Conservation (phyloP, 1,139 yeast genomes). For the Sugiyamaella novakii region DNA sequence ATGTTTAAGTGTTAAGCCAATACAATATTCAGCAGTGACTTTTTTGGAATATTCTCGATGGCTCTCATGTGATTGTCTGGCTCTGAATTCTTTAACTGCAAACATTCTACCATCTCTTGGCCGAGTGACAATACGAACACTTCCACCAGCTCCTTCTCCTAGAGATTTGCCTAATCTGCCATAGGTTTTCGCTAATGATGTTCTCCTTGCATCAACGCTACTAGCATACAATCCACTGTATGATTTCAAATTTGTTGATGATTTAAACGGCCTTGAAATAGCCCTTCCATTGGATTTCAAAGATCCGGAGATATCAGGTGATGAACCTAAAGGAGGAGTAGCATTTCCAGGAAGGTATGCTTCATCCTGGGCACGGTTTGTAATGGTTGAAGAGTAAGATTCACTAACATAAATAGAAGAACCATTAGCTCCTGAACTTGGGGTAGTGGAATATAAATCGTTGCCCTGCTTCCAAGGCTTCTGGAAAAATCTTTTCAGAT, state of each 20-base stretch:
- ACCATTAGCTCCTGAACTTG: conserved; percentile 5
- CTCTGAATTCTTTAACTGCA: conserved; percentile 91
- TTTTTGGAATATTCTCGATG: conserved; percentile 89
- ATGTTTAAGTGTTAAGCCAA: conserved; percentile 87
- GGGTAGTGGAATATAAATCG: conserved; percentile 10
- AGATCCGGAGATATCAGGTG: conserved; percentile 23
- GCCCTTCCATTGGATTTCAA: conserved; percentile 18
- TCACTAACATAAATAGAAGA: conserved; percentile 21
- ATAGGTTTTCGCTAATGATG: conserved; percentile 69
- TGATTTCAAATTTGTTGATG: conserved; percentile 27
- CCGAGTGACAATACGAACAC: conserved; percentile 75
- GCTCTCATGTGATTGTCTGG: conserved; percentile 72
- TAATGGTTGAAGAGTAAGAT: conserved; percentile 18
- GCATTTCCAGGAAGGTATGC: conserved; percentile 11
- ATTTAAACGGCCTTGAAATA: conserved; percentile 24
- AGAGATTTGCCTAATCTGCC: conserved; percentile 81
- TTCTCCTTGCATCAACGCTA: conserved; percentile 22
- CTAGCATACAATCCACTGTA: conserved; percentile 19
- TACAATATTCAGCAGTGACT: conserved; percentile 93
- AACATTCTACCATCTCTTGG: conserved; percentile 68
- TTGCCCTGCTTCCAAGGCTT: conserved; percentile 35
- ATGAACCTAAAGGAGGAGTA: conserved; percentile 22
- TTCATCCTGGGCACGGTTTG: conserved; percentile 18
- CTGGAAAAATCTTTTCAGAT: conserved; percentile 40
- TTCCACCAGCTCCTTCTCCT: conserved; percentile 97